Evolutionary conservation across 441 rosid genomes (phyloP).

Genomic region (Corymbia calophylla): DNA sequence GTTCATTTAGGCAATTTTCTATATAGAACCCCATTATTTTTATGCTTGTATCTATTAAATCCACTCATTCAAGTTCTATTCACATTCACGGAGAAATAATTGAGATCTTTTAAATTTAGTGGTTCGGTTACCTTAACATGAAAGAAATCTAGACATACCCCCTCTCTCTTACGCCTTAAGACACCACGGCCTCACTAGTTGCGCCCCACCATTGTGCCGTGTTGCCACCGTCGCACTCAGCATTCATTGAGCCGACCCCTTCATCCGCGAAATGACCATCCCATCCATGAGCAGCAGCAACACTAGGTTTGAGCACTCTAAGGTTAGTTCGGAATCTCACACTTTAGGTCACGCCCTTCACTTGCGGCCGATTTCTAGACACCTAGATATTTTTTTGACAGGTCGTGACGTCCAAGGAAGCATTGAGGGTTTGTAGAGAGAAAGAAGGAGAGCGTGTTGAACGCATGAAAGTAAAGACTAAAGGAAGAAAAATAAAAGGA

Average conservation of each 20-base stretch:
- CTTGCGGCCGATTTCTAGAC: neutral
- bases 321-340: neutral
- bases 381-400: too few species aligned
- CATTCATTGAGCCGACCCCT: neutral
- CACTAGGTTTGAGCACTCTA: neutral
- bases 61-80: neutral
- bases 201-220: too few species aligned
- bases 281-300: neutral
- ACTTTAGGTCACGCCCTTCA: neutral
- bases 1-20: neutral
- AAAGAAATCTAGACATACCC: neutral
- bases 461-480: neutral
- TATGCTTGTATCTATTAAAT: neutral
- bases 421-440: neutral
- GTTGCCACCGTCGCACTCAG: neutral
- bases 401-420: neutral
- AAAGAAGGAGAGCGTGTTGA: neutral
- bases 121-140: neutral
- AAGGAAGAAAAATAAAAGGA: neutral
- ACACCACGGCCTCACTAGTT: neutral
- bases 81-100: neutral
- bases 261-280: neutral
- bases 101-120: neutral
- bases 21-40: neutral
- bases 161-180: neutral